Conservation (phyloP, 352 stramenopile genomes). For the Phytophthora citrophthora region DNA sequence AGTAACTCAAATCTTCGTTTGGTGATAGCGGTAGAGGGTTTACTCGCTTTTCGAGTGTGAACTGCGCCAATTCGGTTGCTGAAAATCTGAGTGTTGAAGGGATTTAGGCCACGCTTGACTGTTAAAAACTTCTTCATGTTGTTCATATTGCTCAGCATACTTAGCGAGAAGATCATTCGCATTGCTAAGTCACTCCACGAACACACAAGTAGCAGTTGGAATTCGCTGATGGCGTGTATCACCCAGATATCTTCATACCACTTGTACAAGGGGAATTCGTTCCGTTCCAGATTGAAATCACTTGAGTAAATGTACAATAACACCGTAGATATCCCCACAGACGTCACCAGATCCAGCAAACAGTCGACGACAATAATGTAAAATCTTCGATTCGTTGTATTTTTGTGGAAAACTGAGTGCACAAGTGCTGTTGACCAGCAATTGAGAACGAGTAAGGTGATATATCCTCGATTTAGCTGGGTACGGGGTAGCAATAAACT, state of each 20-base stretch:
- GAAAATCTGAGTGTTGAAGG: background rate
- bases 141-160: conserved; percentile 4
- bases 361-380: conserved; percentile 20
- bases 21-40: too few species aligned
- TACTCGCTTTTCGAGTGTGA: too few species aligned
- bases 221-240: background rate
- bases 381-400: conserved; percentile 11
- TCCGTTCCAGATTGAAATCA: conserved; percentile 3
- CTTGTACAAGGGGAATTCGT: conserved; percentile 13
- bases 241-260: conserved; percentile 9
- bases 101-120: background rate
- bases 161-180: conserved; percentile 2
- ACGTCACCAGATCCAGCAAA: conserved; percentile 23
- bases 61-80: background rate
- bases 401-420: conserved; percentile 25
- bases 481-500: conserved; percentile 2
- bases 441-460: conserved; percentile 29
- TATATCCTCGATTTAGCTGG: conserved; percentile 33
- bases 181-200: conserved; percentile 2
- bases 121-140: conserved; percentile 6
- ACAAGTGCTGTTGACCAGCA: conserved; percentile 34
- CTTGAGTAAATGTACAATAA: conserved; percentile 1
- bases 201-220: background rate
- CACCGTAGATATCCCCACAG: conserved; percentile 18
- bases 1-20: background rate